Conservation (phyloP, 106 monocot species). For the Allium fistulosum region DNA sequence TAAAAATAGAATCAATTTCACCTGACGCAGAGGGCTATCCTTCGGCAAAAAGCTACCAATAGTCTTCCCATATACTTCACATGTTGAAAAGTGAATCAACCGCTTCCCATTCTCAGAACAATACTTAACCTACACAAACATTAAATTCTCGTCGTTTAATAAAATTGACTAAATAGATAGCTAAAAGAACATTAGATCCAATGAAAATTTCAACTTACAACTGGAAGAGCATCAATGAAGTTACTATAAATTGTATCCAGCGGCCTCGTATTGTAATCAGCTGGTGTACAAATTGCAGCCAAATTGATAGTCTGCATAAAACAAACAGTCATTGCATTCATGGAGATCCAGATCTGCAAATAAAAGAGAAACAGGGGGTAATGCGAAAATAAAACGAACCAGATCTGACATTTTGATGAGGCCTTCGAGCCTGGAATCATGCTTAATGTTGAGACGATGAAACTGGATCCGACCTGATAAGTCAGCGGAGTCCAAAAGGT, state of each 20-base stretch:
- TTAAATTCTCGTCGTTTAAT: not conserved
- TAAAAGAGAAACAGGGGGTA: not conserved
- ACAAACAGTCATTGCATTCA: not conserved
- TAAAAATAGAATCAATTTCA: conserved; percentile 1
- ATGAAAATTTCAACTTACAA: conserved; percentile 17
- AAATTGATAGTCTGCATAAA: conserved; percentile 50
- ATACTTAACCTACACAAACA: conserved; percentile 47
- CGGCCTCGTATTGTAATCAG: conserved; percentile 71
- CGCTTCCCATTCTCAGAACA: conserved; percentile 61
- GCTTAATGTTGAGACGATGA: conserved; percentile 80
- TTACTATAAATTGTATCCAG: conserved; percentile 79
- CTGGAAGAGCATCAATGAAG: conserved; percentile 73
- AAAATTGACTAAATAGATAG: not conserved
- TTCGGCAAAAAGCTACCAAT: conserved; percentile 62
- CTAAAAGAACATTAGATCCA: not conserved
- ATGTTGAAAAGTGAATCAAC: conserved; percentile 70
- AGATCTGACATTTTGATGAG: conserved; percentile 76
- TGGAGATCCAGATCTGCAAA: conserved; percentile 4
- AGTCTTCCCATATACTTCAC: conserved; percentile 69
- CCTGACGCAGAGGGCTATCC: conserved; percentile 63
- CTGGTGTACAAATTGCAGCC: conserved; percentile 73
- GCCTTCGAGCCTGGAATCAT: conserved; percentile 63
- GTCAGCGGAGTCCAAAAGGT: conserved; percentile 31
- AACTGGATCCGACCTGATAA: conserved; percentile 54
- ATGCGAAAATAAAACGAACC: conserved; percentile 6